Percentiles rank a stretch among this genome's conserved stretches.
Evolutionary conservation across 2,329 filamentous ascomycete species (phyloP).

Genomic region (Ceratocystis destructans): DNA sequence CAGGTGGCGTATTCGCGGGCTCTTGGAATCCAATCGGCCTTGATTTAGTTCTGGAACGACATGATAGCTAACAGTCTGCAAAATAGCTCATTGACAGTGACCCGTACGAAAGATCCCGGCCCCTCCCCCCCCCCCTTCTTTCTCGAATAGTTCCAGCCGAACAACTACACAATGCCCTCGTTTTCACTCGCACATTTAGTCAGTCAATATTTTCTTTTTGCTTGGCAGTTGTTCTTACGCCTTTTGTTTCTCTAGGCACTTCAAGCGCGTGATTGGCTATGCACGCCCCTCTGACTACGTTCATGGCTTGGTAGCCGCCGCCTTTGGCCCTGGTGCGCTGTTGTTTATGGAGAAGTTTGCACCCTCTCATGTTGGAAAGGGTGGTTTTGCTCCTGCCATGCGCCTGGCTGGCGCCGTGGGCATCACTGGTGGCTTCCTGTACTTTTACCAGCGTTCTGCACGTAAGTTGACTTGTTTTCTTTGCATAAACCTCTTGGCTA

Average conservation of each 20-base stretch:
- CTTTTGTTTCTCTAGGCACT: conserved; percentile 48
- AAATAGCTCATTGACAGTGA: conserved; percentile 94
- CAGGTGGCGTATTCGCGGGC: not conserved
- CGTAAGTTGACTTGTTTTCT: conserved; percentile 41
- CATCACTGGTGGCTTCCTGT: conserved; percentile 62
- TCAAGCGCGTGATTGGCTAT: conserved; percentile 80
- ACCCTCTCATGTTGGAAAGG: conserved; percentile 71
- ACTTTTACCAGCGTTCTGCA: conserved; percentile 71
- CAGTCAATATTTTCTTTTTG: no score
- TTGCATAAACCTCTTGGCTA: not conserved
- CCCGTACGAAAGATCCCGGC: conserved; percentile 51
- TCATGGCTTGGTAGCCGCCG: conserved; percentile 52
- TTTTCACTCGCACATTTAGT: not conserved
- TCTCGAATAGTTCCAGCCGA: not conserved
- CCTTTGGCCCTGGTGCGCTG: conserved; percentile 61
- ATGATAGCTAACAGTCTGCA: conserved; percentile 19
- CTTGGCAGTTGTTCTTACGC: no score
- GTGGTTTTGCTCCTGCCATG: conserved; percentile 72
- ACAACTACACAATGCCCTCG: not conserved
- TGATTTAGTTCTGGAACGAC: not conserved
- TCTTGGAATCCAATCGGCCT: not conserved
- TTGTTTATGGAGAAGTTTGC: conserved; percentile 69
- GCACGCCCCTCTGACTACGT: conserved; percentile 73
- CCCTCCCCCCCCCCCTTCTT: not conserved
- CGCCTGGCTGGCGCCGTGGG: conserved; percentile 63